Evolutionary conservation across 1,284 basidiomycete species (phyloP).

Genomic region (Trichosporon sp.): DNA sequence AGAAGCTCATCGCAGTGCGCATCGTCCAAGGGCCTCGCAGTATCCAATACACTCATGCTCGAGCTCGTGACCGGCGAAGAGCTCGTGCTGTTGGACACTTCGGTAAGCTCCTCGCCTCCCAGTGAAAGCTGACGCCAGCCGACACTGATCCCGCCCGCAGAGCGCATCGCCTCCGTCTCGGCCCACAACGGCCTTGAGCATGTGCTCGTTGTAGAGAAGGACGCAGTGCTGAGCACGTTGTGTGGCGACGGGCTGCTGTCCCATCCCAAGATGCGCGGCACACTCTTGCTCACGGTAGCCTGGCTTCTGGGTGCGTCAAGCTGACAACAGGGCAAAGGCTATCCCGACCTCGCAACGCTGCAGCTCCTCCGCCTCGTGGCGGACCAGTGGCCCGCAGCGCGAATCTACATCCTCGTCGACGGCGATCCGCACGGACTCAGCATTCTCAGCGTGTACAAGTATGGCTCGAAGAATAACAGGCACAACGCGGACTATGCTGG

Average conservation of each 20-base stretch:
- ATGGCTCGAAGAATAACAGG: slow-evolving; percentile 40
- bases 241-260: slow-evolving; percentile 5
- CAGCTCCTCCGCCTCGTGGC: slow-evolving; percentile 68
- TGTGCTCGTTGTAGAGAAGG: slow-evolving; percentile 86
- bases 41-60: slow-evolving; percentile 60
- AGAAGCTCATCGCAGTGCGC: slow-evolving; percentile 58
- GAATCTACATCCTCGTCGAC: slow-evolving; percentile 74
- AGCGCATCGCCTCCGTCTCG: slow-evolving; percentile 61
- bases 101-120: slow-evolving; percentile 49
- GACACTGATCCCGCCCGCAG: slow-evolving; percentile 65
- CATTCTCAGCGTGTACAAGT: slow-evolving; percentile 73
- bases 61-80: slow-evolving; percentile 56
- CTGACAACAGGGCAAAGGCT: slow-evolving; percentile 76
- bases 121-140: slow-evolving; percentile 52
- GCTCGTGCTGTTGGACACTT: slow-evolving; percentile 53
- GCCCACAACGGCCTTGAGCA: slow-evolving; percentile 58
- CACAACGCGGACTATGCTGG: slow-evolving; percentile 37
- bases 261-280: background rate
- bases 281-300: slow-evolving; percentile 17
- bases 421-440: slow-evolving; percentile 84
- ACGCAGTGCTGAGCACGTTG: slow-evolving; percentile 49
- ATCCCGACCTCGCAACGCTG: slow-evolving; percentile 82
- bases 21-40: slow-evolving; percentile 76
- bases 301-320: background rate
- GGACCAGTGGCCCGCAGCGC: slow-evolving; percentile 61